A percentile compares a stretch with the other conserved stretches of the same genome.
These are phyloP conservation scores for Mrakia blollopis DNA, from an alignment of 768 basidiomycete species.

Conservation along the genomic window DNA sequence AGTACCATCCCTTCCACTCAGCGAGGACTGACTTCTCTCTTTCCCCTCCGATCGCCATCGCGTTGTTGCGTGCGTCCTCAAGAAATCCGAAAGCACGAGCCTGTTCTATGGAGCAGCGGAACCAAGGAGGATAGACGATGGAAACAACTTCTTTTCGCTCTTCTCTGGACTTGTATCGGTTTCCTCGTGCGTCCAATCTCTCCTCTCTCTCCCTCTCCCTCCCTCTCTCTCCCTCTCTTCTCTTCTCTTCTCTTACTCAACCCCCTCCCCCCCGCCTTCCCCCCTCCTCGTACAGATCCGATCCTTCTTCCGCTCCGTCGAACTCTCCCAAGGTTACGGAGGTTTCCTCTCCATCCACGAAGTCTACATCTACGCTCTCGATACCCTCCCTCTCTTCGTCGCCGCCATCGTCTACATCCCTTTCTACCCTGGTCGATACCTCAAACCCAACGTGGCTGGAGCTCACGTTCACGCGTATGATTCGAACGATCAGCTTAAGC, in stretches of 20 bases:
- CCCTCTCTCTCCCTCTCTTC: not conserved
- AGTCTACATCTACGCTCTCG: slow-evolving; percentile 24
- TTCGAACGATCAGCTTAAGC: slow-evolving; percentile 4
- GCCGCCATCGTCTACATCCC: slow-evolving; percentile 21
- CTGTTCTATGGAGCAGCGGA: slow-evolving; percentile 23
- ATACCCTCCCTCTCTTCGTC: slow-evolving; percentile 30
- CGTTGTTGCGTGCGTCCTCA: too few relatives aligned
- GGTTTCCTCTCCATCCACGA: slow-evolving; percentile 4
- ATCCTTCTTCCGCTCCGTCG: slow-evolving; percentile 26
- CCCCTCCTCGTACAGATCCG: slow-evolving; percentile 14
- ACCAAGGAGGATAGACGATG: slow-evolving; percentile 16
- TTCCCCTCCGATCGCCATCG: not conserved
- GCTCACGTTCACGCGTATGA: slow-evolving; percentile 27
- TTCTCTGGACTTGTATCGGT: slow-evolving; percentile 27
- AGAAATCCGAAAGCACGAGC: slow-evolving; percentile 27
- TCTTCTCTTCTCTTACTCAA: not conserved
- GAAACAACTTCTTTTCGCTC: slow-evolving; percentile 23
- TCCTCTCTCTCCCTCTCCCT: not conserved
- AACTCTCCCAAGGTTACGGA: slow-evolving; percentile 5
- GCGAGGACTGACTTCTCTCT: too few relatives aligned
- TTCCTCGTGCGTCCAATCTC: slow-evolving; percentile 54
- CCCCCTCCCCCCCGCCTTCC: not conserved
- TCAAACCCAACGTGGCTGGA: slow-evolving; percentile 21
- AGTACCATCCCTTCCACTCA: not conserved
- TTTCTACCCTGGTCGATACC: slow-evolving; percentile 29